Evolutionary conservation across 768 basidiomycete species (phyloP).

Genomic region (Tricholoma flavovirens): DNA sequence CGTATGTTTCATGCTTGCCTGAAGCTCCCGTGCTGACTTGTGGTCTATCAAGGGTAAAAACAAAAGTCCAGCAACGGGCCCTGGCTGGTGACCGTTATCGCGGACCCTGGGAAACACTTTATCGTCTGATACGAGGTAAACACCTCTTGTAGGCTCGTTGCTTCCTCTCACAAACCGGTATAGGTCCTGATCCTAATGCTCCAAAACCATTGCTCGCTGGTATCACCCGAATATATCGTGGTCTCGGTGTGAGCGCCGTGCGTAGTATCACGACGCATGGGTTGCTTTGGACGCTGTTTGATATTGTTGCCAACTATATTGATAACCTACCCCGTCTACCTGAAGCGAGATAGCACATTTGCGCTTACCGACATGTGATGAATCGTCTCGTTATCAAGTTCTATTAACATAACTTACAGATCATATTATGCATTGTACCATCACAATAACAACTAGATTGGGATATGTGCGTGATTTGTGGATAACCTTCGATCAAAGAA

Average conservation of each 20-base stretch:
- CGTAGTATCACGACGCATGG: conserved; percentile 93
- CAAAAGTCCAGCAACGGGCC: conserved; percentile 91
- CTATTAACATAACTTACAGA: conserved; percentile 11
- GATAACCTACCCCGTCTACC: conserved; percentile 41
- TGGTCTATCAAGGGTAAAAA: conserved; percentile 65
- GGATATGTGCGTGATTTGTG: not conserved
- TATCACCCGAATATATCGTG: conserved; percentile 82
- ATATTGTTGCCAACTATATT: conserved; percentile 70
- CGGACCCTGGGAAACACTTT: conserved; percentile 66
- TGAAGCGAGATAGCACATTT: conserved; percentile 16
- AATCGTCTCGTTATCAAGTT: conserved; percentile 5
- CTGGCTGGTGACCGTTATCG: conserved; percentile 74
- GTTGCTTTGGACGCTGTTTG: conserved; percentile 90
- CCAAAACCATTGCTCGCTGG: conserved; percentile 77
- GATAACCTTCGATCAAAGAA: not conserved
- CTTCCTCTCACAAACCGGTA: not conserved
- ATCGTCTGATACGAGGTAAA: conserved; percentile 74
- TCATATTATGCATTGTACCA: conserved; percentile 16
- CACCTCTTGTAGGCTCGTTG: not conserved
- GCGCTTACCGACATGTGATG: conserved; percentile 1
- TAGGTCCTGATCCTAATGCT: conserved; percentile 73
- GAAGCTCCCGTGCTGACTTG: conserved; percentile 5
- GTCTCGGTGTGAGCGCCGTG: conserved; percentile 88
- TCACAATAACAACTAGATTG: not conserved
- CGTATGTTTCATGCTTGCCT: conserved; percentile 20